Percentiles rank a stretch among this genome's conserved stretches.
Conservation (phyloP, 768 basidiomycete species). For the Mycena polygramma region DNA sequence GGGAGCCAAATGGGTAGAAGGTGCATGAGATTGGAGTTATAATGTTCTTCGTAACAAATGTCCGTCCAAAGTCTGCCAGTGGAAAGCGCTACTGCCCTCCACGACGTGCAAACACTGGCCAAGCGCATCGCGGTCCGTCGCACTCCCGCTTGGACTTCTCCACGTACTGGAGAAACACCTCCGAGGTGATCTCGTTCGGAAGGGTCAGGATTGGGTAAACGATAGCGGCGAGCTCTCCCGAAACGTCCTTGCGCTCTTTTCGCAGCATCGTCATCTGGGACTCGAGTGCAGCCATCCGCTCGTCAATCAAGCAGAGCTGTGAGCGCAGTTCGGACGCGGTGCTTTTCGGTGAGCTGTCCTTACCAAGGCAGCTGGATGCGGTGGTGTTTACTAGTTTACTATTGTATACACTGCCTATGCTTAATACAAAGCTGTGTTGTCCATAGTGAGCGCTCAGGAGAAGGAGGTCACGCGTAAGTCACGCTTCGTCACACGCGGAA, state of each 20-base stretch:
- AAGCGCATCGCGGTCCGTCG: background rate
- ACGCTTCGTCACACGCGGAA: no score
- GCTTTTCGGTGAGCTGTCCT: background rate
- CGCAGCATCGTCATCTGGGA: constrained; percentile 4
- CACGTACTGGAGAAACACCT: constrained; percentile 12
- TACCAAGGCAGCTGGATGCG: no score
- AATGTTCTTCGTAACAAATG: background rate
- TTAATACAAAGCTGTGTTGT: no score
- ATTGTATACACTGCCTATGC: no score
- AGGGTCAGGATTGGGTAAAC: constrained; percentile 16
- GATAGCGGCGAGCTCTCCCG: background rate
- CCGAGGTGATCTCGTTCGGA: constrained; percentile 7
- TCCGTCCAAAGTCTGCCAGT: constrained; percentile 15
- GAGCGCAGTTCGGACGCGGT: background rate
- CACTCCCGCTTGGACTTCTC: background rate
- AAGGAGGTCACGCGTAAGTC: no score
- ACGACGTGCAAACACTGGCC: constrained; percentile 12
- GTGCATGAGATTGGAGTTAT: background rate
- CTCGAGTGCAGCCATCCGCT: constrained; percentile 1
- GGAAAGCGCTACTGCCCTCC: constrained; percentile 14
- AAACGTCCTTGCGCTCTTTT: background rate
- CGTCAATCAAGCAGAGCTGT: background rate
- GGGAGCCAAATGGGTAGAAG: constrained; percentile 2
- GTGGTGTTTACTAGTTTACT: no score
- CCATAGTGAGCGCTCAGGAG: no score